Evolutionary conservation across 1,284 basidiomycete species (phyloP).

Genomic region (Apiotrichum gamsii): DNA sequence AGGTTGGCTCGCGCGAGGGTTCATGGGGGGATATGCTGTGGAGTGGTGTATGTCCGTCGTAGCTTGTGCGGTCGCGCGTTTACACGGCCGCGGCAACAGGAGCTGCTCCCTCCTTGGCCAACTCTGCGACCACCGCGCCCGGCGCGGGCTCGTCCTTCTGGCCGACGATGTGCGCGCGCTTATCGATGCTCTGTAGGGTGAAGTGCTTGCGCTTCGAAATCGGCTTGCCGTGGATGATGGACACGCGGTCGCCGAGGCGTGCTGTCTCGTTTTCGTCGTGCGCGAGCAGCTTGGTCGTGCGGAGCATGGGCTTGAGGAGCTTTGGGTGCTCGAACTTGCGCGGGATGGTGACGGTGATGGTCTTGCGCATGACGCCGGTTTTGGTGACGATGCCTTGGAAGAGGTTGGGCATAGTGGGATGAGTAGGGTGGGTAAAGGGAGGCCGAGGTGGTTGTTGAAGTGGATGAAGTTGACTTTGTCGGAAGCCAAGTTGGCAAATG

Average conservation of each 20-base stretch:
- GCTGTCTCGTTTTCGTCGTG: conserved; percentile 36
- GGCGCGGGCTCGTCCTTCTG: not conserved
- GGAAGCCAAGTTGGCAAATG: not conserved
- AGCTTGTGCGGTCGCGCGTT: too few species aligned
- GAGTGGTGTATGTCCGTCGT: too few species aligned
- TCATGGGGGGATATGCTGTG: too few species aligned
- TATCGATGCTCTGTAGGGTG: conserved; percentile 21
- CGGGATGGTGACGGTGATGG: conserved; percentile 35
- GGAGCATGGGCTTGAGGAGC: conserved; percentile 25
- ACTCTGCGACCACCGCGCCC: too few species aligned
- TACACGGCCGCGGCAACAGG: too few species aligned
- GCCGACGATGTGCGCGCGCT: not conserved
- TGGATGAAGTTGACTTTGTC: not conserved
- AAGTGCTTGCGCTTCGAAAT: conserved; percentile 33
- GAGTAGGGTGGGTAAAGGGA: not conserved
- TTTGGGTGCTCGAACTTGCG: conserved; percentile 28
- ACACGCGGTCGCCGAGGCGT: conserved; percentile 33
- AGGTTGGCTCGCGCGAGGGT: too few species aligned
- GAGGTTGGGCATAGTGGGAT: conserved; percentile 28
- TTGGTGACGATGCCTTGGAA: conserved; percentile 35
- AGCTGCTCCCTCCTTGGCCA: too few species aligned
- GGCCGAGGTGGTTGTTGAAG: too few species aligned
- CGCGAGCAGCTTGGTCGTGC: conserved; percentile 37
- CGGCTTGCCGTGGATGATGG: conserved; percentile 35
- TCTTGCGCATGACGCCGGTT: conserved; percentile 39